Base-by-base conservation (phyloP, 2,329 filamentous ascomycete genomes). In the Cytospora piceae region DNA sequence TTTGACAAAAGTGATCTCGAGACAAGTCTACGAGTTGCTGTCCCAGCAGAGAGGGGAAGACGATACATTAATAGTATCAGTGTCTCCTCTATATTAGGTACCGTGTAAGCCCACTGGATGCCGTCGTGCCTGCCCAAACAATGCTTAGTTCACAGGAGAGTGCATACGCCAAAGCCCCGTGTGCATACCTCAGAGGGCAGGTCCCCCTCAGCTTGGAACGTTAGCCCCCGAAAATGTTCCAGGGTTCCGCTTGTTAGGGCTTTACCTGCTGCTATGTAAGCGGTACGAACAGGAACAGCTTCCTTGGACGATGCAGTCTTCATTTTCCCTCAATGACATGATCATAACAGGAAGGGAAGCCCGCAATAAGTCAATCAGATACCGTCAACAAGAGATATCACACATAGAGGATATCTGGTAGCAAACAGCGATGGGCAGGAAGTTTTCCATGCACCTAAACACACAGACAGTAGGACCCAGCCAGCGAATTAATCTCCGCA, bases 41-140 rank as follows among this genome's bases (percentile, higher is more conserved):
- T 66, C 66, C 52, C 61, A 56, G 51, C 15, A 46, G 63, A 58
- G 63, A 65, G 39, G 58, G 66, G 59, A 51, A 68, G 63, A 61
- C 63, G 66, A 68, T 63, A 59, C 66, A 68, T 67, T 63, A 65
- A 65, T 42, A 49, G 42, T 58, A 34, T 59, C 15, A 37, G 39
- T 57, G 39, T 24, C 66, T 66, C 55, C 52, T 37, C 39, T 59
- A 20, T 49, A n/a, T 39, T 51, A 37, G n/a, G 56, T 46, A n/a
- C 32, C 32, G 42, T 32, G 29, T 51, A 37, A 60, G 52, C 62
- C 56, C 31, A 46, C 17, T 37, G 49, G 17, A 63, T 62, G 24
- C 59, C 24, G 53, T 53, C 31, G 61, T 63, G 60, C 64, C 59
- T 58, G 60, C 60, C 64, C 52, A 53, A 37, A 20, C 5, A 56